Evolutionary conservation across 257 asterid species (phyloP), one percentile per base, ranked within the genome.

Genomic region (Echium plantagineum): DNA sequence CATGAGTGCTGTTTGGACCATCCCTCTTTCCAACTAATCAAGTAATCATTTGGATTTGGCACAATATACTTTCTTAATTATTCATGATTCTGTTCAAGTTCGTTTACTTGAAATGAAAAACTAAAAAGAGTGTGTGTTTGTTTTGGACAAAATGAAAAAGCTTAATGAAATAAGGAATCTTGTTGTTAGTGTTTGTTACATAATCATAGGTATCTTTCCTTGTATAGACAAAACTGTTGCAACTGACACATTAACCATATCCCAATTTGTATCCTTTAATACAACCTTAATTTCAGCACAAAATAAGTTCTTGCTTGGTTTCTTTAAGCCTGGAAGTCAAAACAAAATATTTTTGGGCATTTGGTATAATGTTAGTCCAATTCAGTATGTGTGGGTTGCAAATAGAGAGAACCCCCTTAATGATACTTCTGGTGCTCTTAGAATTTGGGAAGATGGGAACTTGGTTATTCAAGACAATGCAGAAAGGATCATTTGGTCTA

Each of bases 311-410:
- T 64, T 48, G 24, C 69, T 63, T 21, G 74, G 69, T 18, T 69
- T 69, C 65, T 69, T 63, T 64, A 52, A 61, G 24, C 60, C 31
- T 0, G 74, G 70, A 6, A 32, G 9, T 52, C 48, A 66, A 21
- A 35, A 18, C 0, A 53, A 51, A 8, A 16, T 21, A 15, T 69
- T 68, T 59, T 28, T 68, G 15, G 74, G 74, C 59, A 60, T 73
- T 20, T 64, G 78, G 75, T 69, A 53, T 63, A 22, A 21, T 32
- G 22, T 55, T 5, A 58, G 16, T 9, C 15, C 60, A 1, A 18
- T 4, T 26, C 46, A 35, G 15, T 73, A 74, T 4, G 71, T 66
- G 21, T 80, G 83, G 86, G 67, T 77, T 5, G 86, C 71, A 12
- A 78, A 72, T 61, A 56, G 74, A 13, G 49, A 42, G 49, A 42